Evolutionary conservation across 345 rosid genomes (phyloP).

Genomic region (Jatropha curcas): DNA sequence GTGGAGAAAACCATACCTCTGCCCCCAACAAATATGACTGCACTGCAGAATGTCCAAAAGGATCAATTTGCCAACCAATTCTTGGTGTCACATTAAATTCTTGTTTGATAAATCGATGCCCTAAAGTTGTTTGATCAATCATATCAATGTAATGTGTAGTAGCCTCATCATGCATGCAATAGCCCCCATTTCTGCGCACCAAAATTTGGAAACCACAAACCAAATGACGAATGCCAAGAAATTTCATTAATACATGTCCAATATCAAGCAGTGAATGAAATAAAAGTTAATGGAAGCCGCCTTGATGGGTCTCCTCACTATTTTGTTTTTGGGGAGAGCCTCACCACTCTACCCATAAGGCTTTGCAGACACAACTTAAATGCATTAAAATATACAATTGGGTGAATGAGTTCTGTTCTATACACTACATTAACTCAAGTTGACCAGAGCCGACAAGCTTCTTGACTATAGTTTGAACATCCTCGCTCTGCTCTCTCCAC

Average conservation of each 20-base stretch:
- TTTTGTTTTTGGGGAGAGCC: no score
- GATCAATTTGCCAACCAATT: constrained; percentile 61
- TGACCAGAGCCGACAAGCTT: constrained; percentile 46
- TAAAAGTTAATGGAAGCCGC: no score
- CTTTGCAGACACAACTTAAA: background rate
- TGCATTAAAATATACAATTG: background rate
- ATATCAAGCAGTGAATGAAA: background rate
- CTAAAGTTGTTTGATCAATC: constrained; percentile 61
- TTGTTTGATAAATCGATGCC: constrained; percentile 47
- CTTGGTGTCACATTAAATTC: constrained; percentile 53
- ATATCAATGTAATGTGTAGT: constrained; percentile 49
- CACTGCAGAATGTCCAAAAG: constrained; percentile 60
- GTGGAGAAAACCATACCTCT: constrained; percentile 34
- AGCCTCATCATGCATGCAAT: constrained; percentile 61
- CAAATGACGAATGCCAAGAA: background rate
- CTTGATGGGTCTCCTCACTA: no score
- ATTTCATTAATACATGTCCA: background rate
- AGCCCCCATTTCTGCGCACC: constrained; percentile 54
- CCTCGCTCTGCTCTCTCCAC: constrained; percentile 55
- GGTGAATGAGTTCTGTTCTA: background rate
- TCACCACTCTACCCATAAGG: no score
- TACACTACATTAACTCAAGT: constrained; percentile 50
- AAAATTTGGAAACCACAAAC: constrained; percentile 10
- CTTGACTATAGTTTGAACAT: constrained; percentile 35
- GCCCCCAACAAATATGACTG: constrained; percentile 53